Evolutionary conservation across 2,329 filamentous ascomycete species (phyloP).

Genomic region (Colletotrichum caudatum): DNA sequence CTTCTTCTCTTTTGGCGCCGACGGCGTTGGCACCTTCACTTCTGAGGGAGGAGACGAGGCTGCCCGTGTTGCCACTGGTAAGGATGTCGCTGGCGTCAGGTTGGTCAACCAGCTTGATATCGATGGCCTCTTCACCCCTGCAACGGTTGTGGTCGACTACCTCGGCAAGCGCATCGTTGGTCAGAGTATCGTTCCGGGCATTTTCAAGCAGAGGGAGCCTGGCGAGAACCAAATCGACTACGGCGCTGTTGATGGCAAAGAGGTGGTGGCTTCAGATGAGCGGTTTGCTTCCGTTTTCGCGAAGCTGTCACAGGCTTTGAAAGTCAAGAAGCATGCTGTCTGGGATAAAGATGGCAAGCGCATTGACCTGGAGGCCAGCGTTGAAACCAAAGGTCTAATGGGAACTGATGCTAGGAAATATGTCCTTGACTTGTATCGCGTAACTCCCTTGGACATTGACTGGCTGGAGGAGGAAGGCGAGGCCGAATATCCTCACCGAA

Average conservation of each 20-base stretch:
- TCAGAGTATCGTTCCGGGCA: conserved; percentile 97
- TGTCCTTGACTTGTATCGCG: conserved; percentile 94
- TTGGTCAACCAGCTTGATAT: conserved; percentile 98
- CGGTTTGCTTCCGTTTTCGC: conserved; percentile 86
- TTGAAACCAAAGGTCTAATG: conserved; percentile 97
- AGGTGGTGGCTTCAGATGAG: conserved; percentile 91
- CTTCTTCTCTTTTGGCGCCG: conserved; percentile 98
- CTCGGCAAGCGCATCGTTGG: conserved; percentile 96
- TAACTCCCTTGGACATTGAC: conserved; percentile 88
- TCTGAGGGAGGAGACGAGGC: conserved; percentile 97
- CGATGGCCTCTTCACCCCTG: conserved; percentile 91
- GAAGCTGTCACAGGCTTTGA: conserved; percentile 89
- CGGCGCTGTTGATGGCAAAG: conserved; percentile 96
- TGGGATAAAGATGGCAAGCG: conserved; percentile 97
- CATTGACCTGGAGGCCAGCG: conserved; percentile 92
- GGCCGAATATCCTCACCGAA: conserved; percentile 87
- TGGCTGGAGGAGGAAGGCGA: conserved; percentile 84
- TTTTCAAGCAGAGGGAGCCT: conserved; percentile 98
- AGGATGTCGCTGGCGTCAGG: conserved; percentile 94
- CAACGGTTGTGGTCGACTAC: conserved; percentile 96
- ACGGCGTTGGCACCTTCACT: conserved; percentile 96
- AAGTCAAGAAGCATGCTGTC: conserved; percentile 93
- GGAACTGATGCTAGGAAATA: conserved; percentile 98
- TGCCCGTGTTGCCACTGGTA: conserved; percentile 93
- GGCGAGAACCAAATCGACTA: conserved; percentile 99